phyloP scores from a whole-genome alignment of 2,329 filamentous ascomycete species.

The Hypoxylon sp. region DNA sequence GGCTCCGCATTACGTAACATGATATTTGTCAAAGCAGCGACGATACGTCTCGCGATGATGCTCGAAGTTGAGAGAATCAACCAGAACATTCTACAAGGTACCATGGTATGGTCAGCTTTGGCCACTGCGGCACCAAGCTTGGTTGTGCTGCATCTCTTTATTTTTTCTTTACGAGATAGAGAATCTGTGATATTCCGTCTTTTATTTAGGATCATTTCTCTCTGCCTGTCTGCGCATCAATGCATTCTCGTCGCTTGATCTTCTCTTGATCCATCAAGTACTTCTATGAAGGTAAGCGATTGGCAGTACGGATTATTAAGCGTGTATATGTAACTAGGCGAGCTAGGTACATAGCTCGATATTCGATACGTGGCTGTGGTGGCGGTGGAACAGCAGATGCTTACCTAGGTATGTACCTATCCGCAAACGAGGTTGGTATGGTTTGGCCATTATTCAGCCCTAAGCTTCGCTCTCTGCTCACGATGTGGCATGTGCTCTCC shows the following conservation, averaged over 20 bases:
- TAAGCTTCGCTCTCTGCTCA: conserved; percentile 19
- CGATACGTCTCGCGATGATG: conserved; percentile 35
- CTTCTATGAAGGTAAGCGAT: too few relatives aligned
- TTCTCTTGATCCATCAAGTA: neutral
- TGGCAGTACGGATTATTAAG: too few relatives aligned
- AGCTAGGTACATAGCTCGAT: neutral
- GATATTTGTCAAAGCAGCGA: conserved; percentile 18
- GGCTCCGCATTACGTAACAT: conserved; percentile 14
- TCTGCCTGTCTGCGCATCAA: neutral
- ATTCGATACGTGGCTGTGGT: conserved; percentile 9
- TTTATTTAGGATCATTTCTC: too few relatives aligned
- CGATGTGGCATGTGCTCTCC: conserved; percentile 14
- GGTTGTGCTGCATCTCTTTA: neutral
- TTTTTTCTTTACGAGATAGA: neutral
- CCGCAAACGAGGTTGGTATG: too few relatives aligned
- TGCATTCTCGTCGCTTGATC: neutral
- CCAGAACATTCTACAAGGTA: conserved; percentile 42
- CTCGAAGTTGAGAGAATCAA: conserved; percentile 38
- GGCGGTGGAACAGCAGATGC: conserved; percentile 24
- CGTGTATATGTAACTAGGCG: neutral
- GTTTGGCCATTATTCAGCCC: conserved; percentile 30
- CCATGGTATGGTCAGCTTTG: neutral
- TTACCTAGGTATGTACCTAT: too few relatives aligned
- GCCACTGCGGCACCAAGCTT: neutral
- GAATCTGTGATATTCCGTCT: too few relatives aligned